Conservation (phyloP, 1,284 basidiomycete species). For the Pseudozyma sp. region DNA sequence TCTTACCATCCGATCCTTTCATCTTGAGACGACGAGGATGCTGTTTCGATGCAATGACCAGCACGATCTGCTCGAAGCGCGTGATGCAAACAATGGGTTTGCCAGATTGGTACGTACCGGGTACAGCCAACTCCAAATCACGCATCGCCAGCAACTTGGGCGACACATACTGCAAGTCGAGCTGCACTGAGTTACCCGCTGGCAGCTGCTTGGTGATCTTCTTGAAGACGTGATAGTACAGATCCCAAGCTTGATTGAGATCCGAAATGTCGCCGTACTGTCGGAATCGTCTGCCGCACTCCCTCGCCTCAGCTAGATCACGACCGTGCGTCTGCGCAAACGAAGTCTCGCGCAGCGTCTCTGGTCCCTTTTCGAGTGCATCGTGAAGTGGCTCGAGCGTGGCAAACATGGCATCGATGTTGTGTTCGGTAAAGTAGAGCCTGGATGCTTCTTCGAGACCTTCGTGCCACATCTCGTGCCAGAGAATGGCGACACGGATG, state of each 20-base stretch:
- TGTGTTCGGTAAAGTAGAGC: slow-evolving; percentile 96
- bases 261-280: slow-evolving; percentile 86
- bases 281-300: slow-evolving; percentile 88
- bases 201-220: slow-evolving; percentile 95
- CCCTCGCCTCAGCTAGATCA: slow-evolving; percentile 92
- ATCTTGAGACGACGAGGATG: slow-evolving; percentile 89
- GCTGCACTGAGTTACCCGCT: slow-evolving; percentile 78
- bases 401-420: slow-evolving; percentile 98
- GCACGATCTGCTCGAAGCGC: slow-evolving; percentile 73
- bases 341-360: slow-evolving; percentile 92
- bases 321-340: slow-evolving; percentile 95
- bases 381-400: slow-evolving; percentile 94
- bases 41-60: slow-evolving; percentile 97
- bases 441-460: slow-evolving; percentile 97
- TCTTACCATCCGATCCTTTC: slow-evolving; percentile 90
- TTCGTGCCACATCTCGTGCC: slow-evolving; percentile 99
- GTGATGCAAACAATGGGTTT: slow-evolving; percentile 85
- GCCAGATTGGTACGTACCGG: slow-evolving; percentile 94
- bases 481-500: slow-evolving; percentile 96
- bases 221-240: slow-evolving; percentile 96
- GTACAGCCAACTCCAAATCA: slow-evolving; percentile 92
- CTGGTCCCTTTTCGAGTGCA: slow-evolving; percentile 93
- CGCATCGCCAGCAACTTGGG: slow-evolving; percentile 89
- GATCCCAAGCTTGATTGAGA: slow-evolving; percentile 99
- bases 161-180: slow-evolving; percentile 98